A percentile compares a stretch with the other conserved stretches of the same genome.
Conservation (phyloP, 805 yeast genomes). For the Wickerhamomyces strasburgensis region DNA sequence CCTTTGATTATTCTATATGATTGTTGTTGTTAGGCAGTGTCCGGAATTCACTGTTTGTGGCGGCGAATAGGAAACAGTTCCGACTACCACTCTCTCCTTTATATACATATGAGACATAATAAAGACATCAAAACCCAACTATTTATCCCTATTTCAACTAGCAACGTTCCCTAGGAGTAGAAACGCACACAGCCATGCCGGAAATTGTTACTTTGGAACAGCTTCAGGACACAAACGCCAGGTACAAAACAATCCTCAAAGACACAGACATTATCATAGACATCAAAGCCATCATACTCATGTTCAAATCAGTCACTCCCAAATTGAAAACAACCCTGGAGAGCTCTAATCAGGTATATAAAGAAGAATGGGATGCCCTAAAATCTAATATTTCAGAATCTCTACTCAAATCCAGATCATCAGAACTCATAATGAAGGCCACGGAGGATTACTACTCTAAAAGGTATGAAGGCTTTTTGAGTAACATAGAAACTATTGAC, state of each 20-base stretch:
- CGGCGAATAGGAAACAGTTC: too few species aligned
- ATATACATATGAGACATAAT: too few species aligned
- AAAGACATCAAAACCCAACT: too few species aligned
- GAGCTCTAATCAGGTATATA: background rate
- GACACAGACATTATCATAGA: conserved; percentile 9
- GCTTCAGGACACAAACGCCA: background rate
- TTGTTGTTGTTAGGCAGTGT: too few species aligned
- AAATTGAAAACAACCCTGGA: conserved; percentile 3
- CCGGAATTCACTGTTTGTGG: too few species aligned
- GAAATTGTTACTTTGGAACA: background rate
- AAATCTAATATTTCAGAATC: too few species aligned
- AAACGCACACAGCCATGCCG: too few species aligned
- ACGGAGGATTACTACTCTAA: background rate
- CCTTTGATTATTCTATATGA: too few species aligned
- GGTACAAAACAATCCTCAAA: conserved; percentile 6
- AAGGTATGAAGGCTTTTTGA: background rate
- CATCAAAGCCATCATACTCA: conserved; percentile 6
- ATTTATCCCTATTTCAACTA: too few species aligned
- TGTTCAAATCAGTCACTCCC: conserved; percentile 13
- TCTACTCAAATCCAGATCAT: too few species aligned
- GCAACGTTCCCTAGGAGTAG: too few species aligned
- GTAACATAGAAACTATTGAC: background rate
- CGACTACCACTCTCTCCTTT: too few species aligned
- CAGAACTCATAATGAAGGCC: background rate
- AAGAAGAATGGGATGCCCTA: background rate